These are phyloP conservation scores for Pezicula rhizophila DNA, from an alignment of 2,329 filamentous ascomycete genomes.

Conservation along the genomic window DNA sequence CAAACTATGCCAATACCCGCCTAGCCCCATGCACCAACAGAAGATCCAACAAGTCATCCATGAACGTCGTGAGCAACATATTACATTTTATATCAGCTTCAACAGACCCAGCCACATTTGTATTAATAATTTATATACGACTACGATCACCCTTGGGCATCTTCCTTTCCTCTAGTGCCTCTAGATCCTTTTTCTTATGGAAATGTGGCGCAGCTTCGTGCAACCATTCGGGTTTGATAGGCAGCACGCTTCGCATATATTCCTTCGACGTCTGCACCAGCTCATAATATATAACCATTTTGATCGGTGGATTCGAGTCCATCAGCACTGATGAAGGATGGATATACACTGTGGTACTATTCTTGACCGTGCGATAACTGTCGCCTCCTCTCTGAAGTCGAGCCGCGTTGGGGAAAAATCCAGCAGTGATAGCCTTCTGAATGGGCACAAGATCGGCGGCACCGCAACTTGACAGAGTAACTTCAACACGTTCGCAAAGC, in stretches of 20 bases:
- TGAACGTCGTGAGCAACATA: conserved; percentile 10
- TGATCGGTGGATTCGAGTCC: conserved; percentile 66
- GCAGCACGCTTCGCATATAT: conserved; percentile 85
- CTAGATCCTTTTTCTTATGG: conserved; percentile 86
- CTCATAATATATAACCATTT: conserved; percentile 85
- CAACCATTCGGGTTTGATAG: conserved; percentile 78
- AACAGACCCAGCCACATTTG: background rate
- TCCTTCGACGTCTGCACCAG: conserved; percentile 80
- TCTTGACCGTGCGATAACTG: conserved; percentile 88
- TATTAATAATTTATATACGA: conserved; percentile 10
- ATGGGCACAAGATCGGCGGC: conserved; percentile 70
- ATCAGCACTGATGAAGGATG: conserved; percentile 82
- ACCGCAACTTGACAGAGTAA: conserved; percentile 64
- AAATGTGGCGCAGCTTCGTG: conserved; percentile 89
- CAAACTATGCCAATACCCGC: background rate
- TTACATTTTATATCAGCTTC: conserved; percentile 1
- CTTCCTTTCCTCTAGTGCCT: conserved; percentile 75
- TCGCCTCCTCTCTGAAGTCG: conserved; percentile 77
- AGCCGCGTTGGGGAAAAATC: conserved; percentile 92
- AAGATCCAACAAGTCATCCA: background rate
- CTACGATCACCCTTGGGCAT: conserved; percentile 46
- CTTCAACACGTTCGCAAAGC: conserved; percentile 88
- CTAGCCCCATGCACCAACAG: background rate
- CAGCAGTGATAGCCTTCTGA: conserved; percentile 80
- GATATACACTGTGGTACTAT: conserved; percentile 80